Base-by-base conservation (phyloP, 768 basidiomycete species). In the Botryobasidium botryosum region DNA sequence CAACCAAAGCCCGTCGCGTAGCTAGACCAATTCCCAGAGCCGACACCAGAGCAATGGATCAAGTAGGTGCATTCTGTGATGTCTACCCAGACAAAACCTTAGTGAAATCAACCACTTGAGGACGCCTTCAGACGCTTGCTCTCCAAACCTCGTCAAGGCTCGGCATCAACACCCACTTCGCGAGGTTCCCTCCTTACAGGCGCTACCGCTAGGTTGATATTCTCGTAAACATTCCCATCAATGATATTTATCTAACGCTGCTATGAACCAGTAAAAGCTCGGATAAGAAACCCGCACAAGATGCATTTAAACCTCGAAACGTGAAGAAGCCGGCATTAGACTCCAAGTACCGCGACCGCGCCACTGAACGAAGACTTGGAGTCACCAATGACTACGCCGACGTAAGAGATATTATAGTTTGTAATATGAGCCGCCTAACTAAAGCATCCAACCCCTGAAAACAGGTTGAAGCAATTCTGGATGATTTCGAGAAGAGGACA, bases 261-360 rank as follows among this genome's bases (percentile, higher is more conserved):
- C 21, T 15, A 41, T 8, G 27, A 27, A 25, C 21, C 25, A 6
- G 18, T 12, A 40, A 31, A 15, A 17, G 6, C 44, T 18, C 15
- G 41, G 46, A 39, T 39, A 21, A 39, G 37, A 39, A 33, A 21
- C 37, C 13, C 23, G 40, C 72, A 1, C 64, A 76, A 48, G 72
- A 80, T 17, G 68, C 71, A 0, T 88, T 90, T 60, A 85, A 85
- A 54, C 86, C 86, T 8, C 69, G 86, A 40, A 84, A 79, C 53
- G 66, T 86, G 32, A 31, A 38, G 27, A 83, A 77, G 62, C 77
- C 77, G 57, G 49, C 57, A 5, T 49, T 61, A 0, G 70, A 70
- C 8, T 55, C 59, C 15, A 67, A 63, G 49, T 87, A 86, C 54
- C 72, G 81, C 26, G 76, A 88, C 57, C 72, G 82, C 35, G 83